Percentiles rank a stretch among this genome's conserved stretches.
Evolutionary conservation across 352 stramenopile species (phyloP).

Genomic region (Nannochloropsis limnetica): DNA sequence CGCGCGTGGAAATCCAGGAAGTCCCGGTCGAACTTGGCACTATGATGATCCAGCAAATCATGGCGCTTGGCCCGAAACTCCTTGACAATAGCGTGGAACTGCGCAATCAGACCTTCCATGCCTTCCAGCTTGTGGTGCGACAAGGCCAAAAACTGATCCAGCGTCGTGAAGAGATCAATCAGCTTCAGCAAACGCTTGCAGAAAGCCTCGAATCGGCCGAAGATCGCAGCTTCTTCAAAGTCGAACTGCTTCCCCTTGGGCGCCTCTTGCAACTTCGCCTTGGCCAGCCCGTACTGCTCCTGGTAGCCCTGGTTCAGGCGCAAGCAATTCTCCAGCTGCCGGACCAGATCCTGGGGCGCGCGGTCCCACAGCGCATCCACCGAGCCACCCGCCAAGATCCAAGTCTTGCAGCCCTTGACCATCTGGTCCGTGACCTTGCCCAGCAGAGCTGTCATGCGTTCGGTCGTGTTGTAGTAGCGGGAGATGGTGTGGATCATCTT

Average conservation of each 20-base stretch:
- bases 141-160: conserved; percentile 85
- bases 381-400: conserved; percentile 45
- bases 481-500: conserved; percentile 99
- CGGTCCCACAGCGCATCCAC: conserved; percentile 59
- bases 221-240: conserved; percentile 92
- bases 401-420: conserved; percentile 88
- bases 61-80: conserved; percentile 88
- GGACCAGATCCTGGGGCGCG: conserved; percentile 83
- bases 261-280: conserved; percentile 85
- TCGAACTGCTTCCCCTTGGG: conserved; percentile 96
- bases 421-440: conserved; percentile 97
- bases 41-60: conserved; percentile 94
- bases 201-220: conserved; percentile 97
- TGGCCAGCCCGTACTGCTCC: conserved; percentile 92
- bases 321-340: conserved; percentile 83
- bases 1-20: conserved; percentile 85
- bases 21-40: conserved; percentile 89
- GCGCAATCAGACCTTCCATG: conserved; percentile 87
- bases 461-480: conserved; percentile 96
- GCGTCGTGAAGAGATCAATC: conserved; percentile 98
- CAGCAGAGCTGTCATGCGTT: conserved; percentile 91
- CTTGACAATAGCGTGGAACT: conserved; percentile 65
- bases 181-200: conserved; percentile 92
- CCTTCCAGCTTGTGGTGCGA: conserved; percentile 77
- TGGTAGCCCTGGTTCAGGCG: conserved; percentile 97